Evolutionary conservation across 208 protist genomes (phyloP).

Genomic region (Naegleria gruberi): DNA sequence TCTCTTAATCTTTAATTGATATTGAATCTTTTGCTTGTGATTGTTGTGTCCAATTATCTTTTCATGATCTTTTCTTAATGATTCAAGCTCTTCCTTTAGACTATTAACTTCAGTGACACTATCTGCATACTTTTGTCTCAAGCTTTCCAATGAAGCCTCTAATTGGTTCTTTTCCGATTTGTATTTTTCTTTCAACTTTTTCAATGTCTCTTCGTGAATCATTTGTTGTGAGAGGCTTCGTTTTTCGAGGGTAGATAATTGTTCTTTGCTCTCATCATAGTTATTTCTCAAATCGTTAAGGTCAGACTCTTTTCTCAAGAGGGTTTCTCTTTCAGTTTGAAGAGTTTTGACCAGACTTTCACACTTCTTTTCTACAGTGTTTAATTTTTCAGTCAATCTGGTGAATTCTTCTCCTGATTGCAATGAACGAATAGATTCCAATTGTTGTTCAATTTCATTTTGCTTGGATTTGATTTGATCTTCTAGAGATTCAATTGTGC

Average conservation of each 20-base stretch:
- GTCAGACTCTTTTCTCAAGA: not conserved
- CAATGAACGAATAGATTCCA: not conserved
- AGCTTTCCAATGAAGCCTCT: not conserved
- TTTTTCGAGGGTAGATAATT: not conserved
- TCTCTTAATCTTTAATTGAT: constrained; percentile 37
- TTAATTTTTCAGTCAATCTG: not conserved
- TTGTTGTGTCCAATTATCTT: constrained; percentile 40
- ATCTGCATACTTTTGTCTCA: not conserved
- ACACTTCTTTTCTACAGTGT: not conserved
- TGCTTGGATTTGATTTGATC: not conserved
- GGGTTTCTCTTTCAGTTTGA: not conserved
- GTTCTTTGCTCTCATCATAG: not conserved
- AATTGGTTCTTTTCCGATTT: not conserved
- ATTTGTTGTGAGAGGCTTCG: not conserved
- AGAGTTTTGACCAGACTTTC: not conserved
- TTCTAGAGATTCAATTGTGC: not conserved
- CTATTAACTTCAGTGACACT: not conserved
- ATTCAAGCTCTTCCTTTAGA: not conserved
- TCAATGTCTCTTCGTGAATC: not conserved
- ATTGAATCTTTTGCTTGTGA: constrained; percentile 41
- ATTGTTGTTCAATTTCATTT: not conserved
- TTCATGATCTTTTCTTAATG: not conserved
- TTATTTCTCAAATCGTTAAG: not conserved
- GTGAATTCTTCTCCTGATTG: not conserved
- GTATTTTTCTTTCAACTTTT: not conserved